phyloP scores from a whole-genome alignment of 1,139 yeast genomes.

The Arxiozyma heterogenica region DNA sequence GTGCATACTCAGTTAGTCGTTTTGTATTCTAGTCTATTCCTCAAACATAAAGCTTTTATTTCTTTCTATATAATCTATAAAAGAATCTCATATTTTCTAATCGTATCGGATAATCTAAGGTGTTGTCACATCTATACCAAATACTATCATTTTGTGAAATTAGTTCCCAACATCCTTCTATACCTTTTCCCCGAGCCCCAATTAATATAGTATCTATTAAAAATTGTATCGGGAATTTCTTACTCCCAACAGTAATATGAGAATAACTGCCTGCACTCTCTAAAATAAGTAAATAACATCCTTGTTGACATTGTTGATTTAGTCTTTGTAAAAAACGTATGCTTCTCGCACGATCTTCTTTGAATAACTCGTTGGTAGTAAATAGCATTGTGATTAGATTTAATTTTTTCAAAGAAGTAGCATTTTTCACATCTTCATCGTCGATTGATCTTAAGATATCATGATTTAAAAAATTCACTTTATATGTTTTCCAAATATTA shows the following conservation, averaged over 20 bases:
- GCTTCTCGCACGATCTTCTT: constrained; percentile 55
- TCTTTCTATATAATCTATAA: constrained; percentile 59
- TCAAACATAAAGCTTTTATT: neutral
- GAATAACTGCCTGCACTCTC: constrained; percentile 91
- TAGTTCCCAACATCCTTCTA: constrained; percentile 54
- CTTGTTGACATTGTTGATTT: constrained; percentile 41
- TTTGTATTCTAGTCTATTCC: neutral
- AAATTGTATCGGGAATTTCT: constrained; percentile 74
- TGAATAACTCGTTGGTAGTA: constrained; percentile 79
- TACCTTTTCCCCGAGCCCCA: constrained; percentile 42
- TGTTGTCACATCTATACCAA: constrained; percentile 61
- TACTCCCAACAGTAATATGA: constrained; percentile 64
- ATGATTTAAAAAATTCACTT: constrained; percentile 39
- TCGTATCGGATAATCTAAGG: constrained; percentile 57
- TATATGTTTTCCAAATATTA: constrained; percentile 29
- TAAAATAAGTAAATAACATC: constrained; percentile 55
- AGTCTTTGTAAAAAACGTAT: constrained; percentile 48
- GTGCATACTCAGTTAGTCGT: too few species aligned
- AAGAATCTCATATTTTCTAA: constrained; percentile 84
- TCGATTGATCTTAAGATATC: constrained; percentile 37
- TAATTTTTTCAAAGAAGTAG: constrained; percentile 17
- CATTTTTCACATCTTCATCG: constrained; percentile 6
- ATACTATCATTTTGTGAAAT: constrained; percentile 61
- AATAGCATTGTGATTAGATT: constrained; percentile 61
- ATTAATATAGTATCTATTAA: constrained; percentile 62